These are phyloP conservation scores for Aquilaria malaccensis DNA, from an alignment of 345 rosid species.

Conservation along the genomic window DNA sequence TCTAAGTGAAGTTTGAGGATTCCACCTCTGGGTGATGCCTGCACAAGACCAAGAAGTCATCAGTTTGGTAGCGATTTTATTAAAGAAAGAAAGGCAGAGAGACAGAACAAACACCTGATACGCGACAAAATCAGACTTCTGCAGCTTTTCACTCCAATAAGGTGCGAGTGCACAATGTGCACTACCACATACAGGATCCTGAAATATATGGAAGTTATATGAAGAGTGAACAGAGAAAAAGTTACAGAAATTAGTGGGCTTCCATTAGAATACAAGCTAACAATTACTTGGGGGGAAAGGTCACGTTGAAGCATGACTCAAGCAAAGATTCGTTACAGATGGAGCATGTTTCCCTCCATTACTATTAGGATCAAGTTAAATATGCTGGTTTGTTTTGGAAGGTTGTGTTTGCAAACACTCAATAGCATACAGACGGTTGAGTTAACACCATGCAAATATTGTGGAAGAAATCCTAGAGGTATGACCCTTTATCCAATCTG, in stretches of 20 bases:
- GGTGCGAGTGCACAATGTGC: constrained; percentile 71
- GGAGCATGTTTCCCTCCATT: too few species aligned
- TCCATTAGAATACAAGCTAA: too few species aligned
- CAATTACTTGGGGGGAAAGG: too few species aligned
- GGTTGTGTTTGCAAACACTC: too few species aligned
- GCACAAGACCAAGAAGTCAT: constrained; percentile 17
- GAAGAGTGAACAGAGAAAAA: not conserved
- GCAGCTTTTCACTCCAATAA: constrained; percentile 65
- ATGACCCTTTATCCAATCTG: too few species aligned
- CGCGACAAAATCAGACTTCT: constrained; percentile 53
- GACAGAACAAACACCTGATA: constrained; percentile 34
- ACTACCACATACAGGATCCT: constrained; percentile 86
- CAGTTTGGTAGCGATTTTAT: constrained; percentile 25
- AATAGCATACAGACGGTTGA: too few species aligned
- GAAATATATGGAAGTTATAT: constrained; percentile 5
- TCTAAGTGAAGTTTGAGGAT: constrained; percentile 43
- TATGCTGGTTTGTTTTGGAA: too few species aligned
- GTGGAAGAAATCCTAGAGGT: too few species aligned
- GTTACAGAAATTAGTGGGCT: not conserved
- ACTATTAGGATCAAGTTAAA: too few species aligned
- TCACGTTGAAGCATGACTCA: too few species aligned
- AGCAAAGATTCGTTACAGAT: too few species aligned
- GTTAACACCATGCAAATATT: too few species aligned
- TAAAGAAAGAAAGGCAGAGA: not conserved
- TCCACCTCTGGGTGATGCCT: constrained; percentile 76